Evolutionary conservation across 495 filamentous ascomycete genomes (phyloP).

Genomic region (Penicillium manginii): DNA sequence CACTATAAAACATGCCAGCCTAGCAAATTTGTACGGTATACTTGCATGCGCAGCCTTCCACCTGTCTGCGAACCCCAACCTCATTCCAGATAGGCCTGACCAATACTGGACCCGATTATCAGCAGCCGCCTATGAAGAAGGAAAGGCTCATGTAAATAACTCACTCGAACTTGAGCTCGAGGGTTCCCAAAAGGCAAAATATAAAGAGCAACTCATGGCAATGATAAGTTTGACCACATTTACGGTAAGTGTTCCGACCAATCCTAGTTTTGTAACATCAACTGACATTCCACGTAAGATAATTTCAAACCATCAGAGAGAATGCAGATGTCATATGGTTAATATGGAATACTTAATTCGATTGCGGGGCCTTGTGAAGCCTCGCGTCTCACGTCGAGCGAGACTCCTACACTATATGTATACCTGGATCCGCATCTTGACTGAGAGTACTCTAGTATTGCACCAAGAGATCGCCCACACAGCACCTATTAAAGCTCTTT

Average conservation of each 20-base stretch:
- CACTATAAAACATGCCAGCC: constrained; percentile 32
- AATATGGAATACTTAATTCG: constrained; percentile 37
- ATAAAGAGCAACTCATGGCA: constrained; percentile 46
- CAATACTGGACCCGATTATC: constrained; percentile 31
- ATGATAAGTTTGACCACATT: constrained; percentile 34
- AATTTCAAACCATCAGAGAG: constrained; percentile 34
- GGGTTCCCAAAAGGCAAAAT: constrained; percentile 40
- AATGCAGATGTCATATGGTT: constrained; percentile 37
- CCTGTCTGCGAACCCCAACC: constrained; percentile 22
- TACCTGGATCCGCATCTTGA: constrained; percentile 39
- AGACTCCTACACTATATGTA: constrained; percentile 40
- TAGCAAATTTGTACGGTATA: constrained; percentile 36
- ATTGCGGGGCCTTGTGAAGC: constrained; percentile 33
- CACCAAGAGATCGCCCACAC: constrained; percentile 33
- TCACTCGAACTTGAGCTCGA: constrained; percentile 34
- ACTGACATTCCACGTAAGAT: constrained; percentile 20
- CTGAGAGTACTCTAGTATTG: constrained; percentile 40
- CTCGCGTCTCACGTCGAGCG: constrained; percentile 35
- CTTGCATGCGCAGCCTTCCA: constrained; percentile 37
- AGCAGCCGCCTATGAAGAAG: constrained; percentile 29
- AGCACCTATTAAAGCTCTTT: constrained; percentile 16
- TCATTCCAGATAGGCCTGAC: constrained; percentile 9
- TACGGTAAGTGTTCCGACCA: constrained; percentile 23
- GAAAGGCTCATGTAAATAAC: constrained; percentile 35
- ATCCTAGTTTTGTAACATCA: background rate